phyloP scores from a whole-genome alignment of 495 filamentous ascomycete species.

The Corynascus novoguineensis region DNA sequence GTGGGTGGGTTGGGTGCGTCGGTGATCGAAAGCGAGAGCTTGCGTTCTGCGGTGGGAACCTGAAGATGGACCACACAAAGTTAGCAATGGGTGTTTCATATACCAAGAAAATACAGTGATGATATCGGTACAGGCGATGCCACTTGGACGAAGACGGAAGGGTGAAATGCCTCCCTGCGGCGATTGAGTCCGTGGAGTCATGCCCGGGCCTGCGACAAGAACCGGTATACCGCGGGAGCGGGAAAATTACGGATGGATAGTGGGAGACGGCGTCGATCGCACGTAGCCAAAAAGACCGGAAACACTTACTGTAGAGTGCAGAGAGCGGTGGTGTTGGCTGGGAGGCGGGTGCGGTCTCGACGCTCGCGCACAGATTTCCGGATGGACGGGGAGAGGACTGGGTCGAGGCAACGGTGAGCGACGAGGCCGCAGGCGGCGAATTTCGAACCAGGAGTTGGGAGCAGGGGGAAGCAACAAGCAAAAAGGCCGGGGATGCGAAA shows the following conservation, averaged over 20 bases:
- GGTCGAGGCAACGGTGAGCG: conserved; percentile 20
- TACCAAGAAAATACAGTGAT: not conserved
- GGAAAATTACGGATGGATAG: conserved; percentile 16
- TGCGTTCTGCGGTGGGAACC: not conserved
- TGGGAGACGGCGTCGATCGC: conserved; percentile 33
- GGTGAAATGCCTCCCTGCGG: not conserved
- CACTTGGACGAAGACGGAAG: not conserved
- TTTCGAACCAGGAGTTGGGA: conserved; percentile 6
- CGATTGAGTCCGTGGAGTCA: conserved; percentile 4
- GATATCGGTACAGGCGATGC: not conserved
- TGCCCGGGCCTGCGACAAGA: not conserved
- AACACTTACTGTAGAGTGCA: conserved; percentile 36
- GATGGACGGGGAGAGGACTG: conserved; percentile 4
- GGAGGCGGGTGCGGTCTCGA: conserved; percentile 23
- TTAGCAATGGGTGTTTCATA: not conserved
- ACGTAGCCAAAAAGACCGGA: conserved; percentile 27
- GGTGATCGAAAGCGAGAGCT: not conserved
- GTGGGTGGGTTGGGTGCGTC: conserved; percentile 2
- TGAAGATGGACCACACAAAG: not conserved
- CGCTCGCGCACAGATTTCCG: conserved; percentile 21
- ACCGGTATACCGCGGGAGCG: conserved; percentile 3
- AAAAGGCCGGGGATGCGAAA: conserved; percentile 13
- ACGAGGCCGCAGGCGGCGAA: conserved; percentile 11
- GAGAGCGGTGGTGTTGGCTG: conserved; percentile 32
- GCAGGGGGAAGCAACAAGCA: not conserved